These are phyloP conservation scores for Vigna hirtella DNA, from an alignment of 306 rosid species.

Conservation along the genomic window DNA sequence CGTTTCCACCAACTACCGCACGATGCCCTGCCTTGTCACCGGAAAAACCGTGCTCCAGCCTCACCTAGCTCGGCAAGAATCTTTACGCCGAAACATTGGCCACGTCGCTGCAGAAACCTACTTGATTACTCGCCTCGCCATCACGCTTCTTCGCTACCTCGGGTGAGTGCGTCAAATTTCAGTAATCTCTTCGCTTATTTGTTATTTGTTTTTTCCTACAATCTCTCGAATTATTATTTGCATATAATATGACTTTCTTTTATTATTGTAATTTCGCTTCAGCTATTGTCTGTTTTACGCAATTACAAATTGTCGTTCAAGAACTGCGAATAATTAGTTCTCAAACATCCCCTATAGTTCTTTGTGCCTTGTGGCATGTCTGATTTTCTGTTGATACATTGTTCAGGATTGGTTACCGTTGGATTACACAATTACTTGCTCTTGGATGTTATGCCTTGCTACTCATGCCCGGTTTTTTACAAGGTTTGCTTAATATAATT, in stretches of 20 bases:
- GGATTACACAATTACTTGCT: slow-evolving; percentile 74
- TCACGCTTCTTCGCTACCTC: slow-evolving; percentile 85
- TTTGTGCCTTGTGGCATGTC: slow-evolving; percentile 3
- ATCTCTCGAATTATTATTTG: background rate
- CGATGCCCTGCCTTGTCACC: background rate
- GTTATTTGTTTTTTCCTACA: background rate
- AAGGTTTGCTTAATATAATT: slow-evolving; percentile 58
- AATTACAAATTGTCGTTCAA: background rate
- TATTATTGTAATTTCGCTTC: background rate
- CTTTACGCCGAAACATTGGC: slow-evolving; percentile 42
- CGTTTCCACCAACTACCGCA: background rate
- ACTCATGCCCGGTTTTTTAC: slow-evolving; percentile 95
- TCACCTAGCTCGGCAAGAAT: slow-evolving; percentile 39
- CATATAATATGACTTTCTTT: background rate
- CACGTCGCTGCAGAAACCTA: slow-evolving; percentile 84
- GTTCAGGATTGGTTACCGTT: slow-evolving; percentile 94
- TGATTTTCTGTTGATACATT: slow-evolving; percentile 44
- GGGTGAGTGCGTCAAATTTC: slow-evolving; percentile 54
- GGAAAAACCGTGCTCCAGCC: slow-evolving; percentile 12
- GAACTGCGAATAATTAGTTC: background rate
- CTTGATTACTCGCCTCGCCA: slow-evolving; percentile 70
- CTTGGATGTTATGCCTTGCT: slow-evolving; percentile 80
- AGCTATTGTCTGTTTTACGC: background rate
- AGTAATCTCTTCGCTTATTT: background rate
- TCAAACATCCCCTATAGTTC: background rate